Evolutionary conservation across 2,329 filamentous ascomycete species (phyloP).

Genomic region (Colletotrichum noveboracense): DNA sequence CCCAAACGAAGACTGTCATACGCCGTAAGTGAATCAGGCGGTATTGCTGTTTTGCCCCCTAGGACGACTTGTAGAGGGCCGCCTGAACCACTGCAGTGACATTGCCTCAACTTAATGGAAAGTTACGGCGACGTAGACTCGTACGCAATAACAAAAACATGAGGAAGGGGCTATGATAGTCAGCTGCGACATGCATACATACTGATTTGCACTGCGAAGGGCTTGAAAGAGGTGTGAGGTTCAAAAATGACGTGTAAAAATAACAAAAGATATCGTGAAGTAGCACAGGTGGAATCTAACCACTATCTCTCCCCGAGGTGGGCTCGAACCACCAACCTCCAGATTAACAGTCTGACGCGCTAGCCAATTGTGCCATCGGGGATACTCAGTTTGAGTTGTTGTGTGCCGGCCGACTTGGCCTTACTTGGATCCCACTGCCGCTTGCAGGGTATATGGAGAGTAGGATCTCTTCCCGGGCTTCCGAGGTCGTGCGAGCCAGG

Average conservation of each 20-base stretch:
- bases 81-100: neutral
- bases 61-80: neutral
- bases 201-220: neutral
- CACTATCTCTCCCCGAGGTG: constrained; percentile 15
- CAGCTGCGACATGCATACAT: neutral
- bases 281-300: neutral
- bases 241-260: neutral
- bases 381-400: neutral
- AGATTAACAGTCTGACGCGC: constrained; percentile 24
- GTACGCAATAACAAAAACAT: neutral
- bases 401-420: neutral
- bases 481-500: neutral
- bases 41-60: neutral
- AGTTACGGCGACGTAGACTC: neutral
- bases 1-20: neutral
- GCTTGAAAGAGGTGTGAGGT: neutral
- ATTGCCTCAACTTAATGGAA: neutral
- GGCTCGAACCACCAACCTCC: constrained; percentile 23
- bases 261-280: neutral
- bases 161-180: neutral
- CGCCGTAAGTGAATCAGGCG: neutral
- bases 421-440: neutral
- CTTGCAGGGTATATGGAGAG: neutral
- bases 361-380: constrained; percentile 23
- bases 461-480: neutral